phyloP scores from a whole-genome alignment of 345 rosid species.

The Turritis glabra region DNA sequence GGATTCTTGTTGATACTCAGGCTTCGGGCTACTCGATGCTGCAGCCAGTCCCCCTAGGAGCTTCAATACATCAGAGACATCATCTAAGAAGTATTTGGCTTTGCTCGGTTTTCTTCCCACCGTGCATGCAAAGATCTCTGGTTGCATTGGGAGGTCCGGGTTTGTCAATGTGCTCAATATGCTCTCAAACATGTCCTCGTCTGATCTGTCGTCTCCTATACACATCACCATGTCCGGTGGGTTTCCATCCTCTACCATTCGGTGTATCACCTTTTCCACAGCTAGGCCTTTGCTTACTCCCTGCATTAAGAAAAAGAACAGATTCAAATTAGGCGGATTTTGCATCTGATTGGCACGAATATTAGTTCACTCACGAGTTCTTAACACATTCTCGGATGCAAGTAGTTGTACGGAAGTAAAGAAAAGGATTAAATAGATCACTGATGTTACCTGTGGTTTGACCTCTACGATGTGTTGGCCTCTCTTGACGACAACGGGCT shows the following conservation, averaged over 20 bases:
- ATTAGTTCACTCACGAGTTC: neutral
- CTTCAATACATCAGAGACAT: slow-evolving; percentile 58
- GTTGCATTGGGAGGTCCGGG: slow-evolving; percentile 55
- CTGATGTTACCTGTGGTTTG: slow-evolving; percentile 70
- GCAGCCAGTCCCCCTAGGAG: slow-evolving; percentile 70
- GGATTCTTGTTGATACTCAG: slow-evolving; percentile 35
- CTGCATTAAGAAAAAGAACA: slow-evolving; percentile 41
- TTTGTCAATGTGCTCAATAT: slow-evolving; percentile 52
- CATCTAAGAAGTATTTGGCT: slow-evolving; percentile 83
- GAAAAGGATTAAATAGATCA: neutral
- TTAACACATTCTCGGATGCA: neutral
- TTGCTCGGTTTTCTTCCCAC: slow-evolving; percentile 90
- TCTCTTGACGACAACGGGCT: slow-evolving; percentile 80
- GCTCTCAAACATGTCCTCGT: slow-evolving; percentile 93
- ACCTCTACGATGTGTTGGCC: slow-evolving; percentile 94
- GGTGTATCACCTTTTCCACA: slow-evolving; percentile 60
- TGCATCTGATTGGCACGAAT: neutral
- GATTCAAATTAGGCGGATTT: neutral
- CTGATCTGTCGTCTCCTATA: slow-evolving; percentile 88
- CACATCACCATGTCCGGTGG: slow-evolving; percentile 86
- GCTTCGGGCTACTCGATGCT: slow-evolving; percentile 50
- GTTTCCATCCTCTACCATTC: slow-evolving; percentile 51
- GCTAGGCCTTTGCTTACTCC: slow-evolving; percentile 87
- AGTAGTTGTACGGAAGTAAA: neutral
- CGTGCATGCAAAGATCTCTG: slow-evolving; percentile 87